Evolutionary conservation across 257 asterid genomes (phyloP), one percentile per base, ranked within the genome.

Genomic region (Verbascum thapsus): DNA sequence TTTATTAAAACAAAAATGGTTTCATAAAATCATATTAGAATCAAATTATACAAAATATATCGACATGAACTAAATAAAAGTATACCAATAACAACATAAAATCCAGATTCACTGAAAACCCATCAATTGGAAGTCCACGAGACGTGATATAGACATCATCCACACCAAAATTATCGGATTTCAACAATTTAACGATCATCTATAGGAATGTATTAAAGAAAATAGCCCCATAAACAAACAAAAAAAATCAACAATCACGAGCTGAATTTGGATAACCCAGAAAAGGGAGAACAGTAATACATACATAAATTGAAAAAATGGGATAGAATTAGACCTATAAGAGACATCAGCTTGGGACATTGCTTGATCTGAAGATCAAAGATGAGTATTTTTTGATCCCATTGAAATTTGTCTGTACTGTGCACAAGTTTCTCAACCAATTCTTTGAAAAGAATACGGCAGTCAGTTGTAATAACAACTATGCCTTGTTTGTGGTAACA

Each of bases 291-390:
- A 65, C 0, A 8, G 26, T 16, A 26, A 32, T 12, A 26, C 32
- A 26, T 26, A 32, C 9, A n/a, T 38, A 4, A 63, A 35, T 4
- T 7, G 34, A 39, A 66, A 53, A 13, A 2, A 5, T 10, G 54
- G 60, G 47, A 58, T 20, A 45, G 45, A 57, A 52, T 56, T 40
- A 3, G 67, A 81, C 95, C 95, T 79, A 85, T 86, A 86, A 38
- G 84, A 79, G 58, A 86, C 86, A 67, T 74, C 87, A 70, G 79
- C 75, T 43, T 74, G 81, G 84, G 89, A 81, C 95, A 86, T 80
- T 63, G 64, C 78, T 75, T 58, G 67, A 63, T 64, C 8, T 32
- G 35, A 53, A 13, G 59, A 72, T 72, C 63, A 72, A 56, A 65
- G 18, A 44, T 53, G 26, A 53, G 17, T 19, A 50, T 42, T 61